Conservation (phyloP, 495 filamentous ascomycete genomes). For the Hapsidospora chrysogenum region DNA sequence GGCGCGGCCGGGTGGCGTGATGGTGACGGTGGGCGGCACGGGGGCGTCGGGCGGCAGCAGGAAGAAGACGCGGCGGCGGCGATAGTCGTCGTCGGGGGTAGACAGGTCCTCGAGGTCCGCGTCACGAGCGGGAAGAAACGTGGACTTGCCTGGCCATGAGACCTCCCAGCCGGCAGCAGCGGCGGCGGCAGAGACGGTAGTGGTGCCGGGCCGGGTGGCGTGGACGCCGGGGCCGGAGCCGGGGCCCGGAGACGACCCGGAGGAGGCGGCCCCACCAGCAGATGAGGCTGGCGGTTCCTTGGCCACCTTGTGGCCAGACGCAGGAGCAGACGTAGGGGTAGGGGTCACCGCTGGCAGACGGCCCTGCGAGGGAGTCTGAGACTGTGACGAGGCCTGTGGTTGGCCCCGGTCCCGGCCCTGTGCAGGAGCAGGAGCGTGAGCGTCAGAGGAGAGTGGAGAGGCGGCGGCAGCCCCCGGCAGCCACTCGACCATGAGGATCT, state of each 20-base stretch:
- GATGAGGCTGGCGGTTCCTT: too few relatives aligned
- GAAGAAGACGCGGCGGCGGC: slow-evolving; percentile 52
- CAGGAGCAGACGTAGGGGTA: not conserved
- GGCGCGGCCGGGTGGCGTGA: slow-evolving; percentile 25
- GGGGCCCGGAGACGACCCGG: not conserved
- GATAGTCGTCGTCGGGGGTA: slow-evolving; percentile 6
- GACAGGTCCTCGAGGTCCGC: slow-evolving; percentile 5
- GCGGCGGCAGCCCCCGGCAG: slow-evolving; percentile 35
- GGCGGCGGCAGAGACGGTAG: not conserved
- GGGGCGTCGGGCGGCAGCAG: slow-evolving; percentile 47
- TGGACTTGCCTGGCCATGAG: slow-evolving; percentile 56
- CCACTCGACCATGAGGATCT: slow-evolving; percentile 78
- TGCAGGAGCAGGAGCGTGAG: too few relatives aligned
- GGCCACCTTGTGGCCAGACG: not conserved
- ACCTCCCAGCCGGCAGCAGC: slow-evolving; percentile 47
- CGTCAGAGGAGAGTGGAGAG: too few relatives aligned
- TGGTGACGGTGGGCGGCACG: slow-evolving; percentile 51
- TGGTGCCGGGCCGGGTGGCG: too few relatives aligned
- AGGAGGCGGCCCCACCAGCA: not conserved
- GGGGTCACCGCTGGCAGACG: slow-evolving; percentile 7
- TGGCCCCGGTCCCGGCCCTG: too few relatives aligned
- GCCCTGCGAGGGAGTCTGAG: too few relatives aligned
- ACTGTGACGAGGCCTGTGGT: too few relatives aligned
- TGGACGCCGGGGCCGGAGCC: slow-evolving; percentile 12
- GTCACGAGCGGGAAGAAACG: slow-evolving; percentile 47